Conservation (phyloP, 352 stramenopile species). For the Globisporangium nunn region DNA sequence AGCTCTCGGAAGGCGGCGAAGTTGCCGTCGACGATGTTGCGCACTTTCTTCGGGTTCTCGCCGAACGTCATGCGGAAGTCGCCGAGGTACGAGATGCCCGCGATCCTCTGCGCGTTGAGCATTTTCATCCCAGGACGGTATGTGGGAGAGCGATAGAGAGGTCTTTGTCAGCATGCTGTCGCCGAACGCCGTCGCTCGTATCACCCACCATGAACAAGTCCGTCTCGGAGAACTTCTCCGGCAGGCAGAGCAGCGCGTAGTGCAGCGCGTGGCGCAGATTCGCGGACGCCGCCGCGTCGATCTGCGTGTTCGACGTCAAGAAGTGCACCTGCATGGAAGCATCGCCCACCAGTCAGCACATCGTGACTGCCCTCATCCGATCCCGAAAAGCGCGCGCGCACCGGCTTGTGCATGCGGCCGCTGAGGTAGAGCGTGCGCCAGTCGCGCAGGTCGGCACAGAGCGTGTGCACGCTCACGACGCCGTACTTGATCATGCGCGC, state of each 20-base stretch:
- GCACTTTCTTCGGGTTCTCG: constrained; percentile 88
- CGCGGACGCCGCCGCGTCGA: constrained; percentile 38
- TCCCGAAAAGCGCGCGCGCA: constrained; percentile 18
- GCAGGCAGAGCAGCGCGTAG: constrained; percentile 65
- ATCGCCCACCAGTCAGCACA: no score
- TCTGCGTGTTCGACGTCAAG: constrained; percentile 32
- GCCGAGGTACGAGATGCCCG: constrained; percentile 84
- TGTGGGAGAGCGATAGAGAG: neutral
- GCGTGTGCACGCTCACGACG: constrained; percentile 72
- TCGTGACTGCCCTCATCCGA: neutral
- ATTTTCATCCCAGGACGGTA: neutral
- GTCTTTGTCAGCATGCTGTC: no score
- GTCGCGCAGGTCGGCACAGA: constrained; percentile 65
- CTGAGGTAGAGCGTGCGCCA: constrained; percentile 87
- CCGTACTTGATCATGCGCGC: constrained; percentile 86
- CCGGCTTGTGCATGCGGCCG: constrained; percentile 82
- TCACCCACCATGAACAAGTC: constrained; percentile 74
- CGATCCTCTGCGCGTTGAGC: constrained; percentile 53
- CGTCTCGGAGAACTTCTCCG: constrained; percentile 74
- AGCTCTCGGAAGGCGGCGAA: constrained; percentile 63
- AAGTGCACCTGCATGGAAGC: constrained; percentile 42
- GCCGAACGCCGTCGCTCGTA: neutral
- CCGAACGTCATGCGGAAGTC: constrained; percentile 89
- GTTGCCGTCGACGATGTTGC: constrained; percentile 88
- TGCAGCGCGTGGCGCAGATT: constrained; percentile 75